Evolutionary conservation across 1,139 yeast genomes (phyloP).

Genomic region (Geotrichum aggregatum): DNA sequence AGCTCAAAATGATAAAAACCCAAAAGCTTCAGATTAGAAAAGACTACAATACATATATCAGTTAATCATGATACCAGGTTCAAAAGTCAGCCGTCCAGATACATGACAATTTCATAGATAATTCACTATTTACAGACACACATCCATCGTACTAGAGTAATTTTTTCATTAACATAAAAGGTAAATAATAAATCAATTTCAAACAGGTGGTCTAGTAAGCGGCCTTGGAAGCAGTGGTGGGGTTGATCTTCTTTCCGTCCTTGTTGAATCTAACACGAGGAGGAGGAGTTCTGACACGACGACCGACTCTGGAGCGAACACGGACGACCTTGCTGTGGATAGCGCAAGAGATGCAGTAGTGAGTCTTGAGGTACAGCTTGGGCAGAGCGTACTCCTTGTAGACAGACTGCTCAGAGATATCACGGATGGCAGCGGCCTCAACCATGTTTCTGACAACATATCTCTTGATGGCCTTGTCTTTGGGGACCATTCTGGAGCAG

Average conservation of each 20-base stretch:
- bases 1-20: too few relatives aligned
- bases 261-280: slow-evolving; percentile 97
- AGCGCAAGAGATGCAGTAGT: slow-evolving; percentile 99
- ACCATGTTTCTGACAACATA: slow-evolving; percentile 99
- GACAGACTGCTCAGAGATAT: slow-evolving; percentile 98
- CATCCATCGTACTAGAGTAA: slow-evolving; percentile 4
- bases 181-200: slow-evolving; percentile 3
- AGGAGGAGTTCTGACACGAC: slow-evolving; percentile 99
- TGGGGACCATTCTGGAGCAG: slow-evolving; percentile 99
- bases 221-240: slow-evolving; percentile 97
- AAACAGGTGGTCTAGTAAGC: slow-evolving; percentile 42
- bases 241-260: slow-evolving; percentile 89
- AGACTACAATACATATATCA: too few relatives aligned
- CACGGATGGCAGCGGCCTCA: slow-evolving; percentile 99
- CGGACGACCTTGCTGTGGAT: slow-evolving; percentile 99
- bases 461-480: slow-evolving; percentile 99
- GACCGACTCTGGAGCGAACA: slow-evolving; percentile 98
- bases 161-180: neutral
- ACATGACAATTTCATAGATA: too few relatives aligned
- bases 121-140: slow-evolving; percentile 2
- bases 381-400: slow-evolving; percentile 99
- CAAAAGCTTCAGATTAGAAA: too few relatives aligned
- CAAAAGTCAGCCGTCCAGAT: too few relatives aligned
- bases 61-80: too few relatives aligned
- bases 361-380: slow-evolving; percentile 98